These are phyloP conservation scores for Epichloe gansuensis DNA, from an alignment of 2,329 filamentous ascomycete genomes.

Conservation along the genomic window DNA sequence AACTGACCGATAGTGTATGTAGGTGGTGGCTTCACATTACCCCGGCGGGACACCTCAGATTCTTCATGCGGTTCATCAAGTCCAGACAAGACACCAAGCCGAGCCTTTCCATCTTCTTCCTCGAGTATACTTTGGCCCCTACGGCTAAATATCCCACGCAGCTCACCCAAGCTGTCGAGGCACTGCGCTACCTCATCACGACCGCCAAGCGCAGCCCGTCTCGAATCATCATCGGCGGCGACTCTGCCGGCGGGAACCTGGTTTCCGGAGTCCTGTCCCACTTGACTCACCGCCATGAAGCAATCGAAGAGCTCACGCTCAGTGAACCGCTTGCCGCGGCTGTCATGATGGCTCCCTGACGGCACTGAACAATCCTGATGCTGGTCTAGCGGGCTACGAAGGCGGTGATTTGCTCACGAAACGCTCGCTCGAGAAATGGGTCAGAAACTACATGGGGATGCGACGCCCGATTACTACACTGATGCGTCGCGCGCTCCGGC, in stretches of 20 bases:
- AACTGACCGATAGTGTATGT: neutral
- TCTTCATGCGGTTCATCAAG: constrained; percentile 8
- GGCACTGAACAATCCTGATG: constrained; percentile 2
- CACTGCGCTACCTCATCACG: constrained; percentile 9
- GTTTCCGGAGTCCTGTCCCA: constrained; percentile 11
- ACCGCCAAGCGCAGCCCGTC: constrained; percentile 4
- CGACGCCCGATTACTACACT: constrained; percentile 9
- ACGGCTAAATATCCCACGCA: constrained; percentile 11
- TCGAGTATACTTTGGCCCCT: constrained; percentile 10
- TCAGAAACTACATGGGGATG: constrained; percentile 7
- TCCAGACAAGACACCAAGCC: constrained; percentile 4
- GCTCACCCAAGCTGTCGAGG: constrained; percentile 11
- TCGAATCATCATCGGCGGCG: constrained; percentile 10
- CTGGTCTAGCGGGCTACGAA: constrained; percentile 2
- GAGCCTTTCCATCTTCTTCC: constrained; percentile 10
- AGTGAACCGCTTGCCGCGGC: constrained; percentile 7
- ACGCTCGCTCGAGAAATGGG: constrained; percentile 3
- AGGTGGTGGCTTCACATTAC: constrained; percentile 12
- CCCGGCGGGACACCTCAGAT: constrained; percentile 9
- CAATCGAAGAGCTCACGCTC: constrained; percentile 7
- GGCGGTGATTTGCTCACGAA: constrained; percentile 8
- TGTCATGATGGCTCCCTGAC: constrained; percentile 9
- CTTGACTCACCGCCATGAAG: constrained; percentile 9
- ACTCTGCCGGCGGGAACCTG: constrained; percentile 12
- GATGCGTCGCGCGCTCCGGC: constrained; percentile 9